phyloP scores from a whole-genome alignment of 495 filamentous ascomycete species.

The Aspergillus diversus region DNA sequence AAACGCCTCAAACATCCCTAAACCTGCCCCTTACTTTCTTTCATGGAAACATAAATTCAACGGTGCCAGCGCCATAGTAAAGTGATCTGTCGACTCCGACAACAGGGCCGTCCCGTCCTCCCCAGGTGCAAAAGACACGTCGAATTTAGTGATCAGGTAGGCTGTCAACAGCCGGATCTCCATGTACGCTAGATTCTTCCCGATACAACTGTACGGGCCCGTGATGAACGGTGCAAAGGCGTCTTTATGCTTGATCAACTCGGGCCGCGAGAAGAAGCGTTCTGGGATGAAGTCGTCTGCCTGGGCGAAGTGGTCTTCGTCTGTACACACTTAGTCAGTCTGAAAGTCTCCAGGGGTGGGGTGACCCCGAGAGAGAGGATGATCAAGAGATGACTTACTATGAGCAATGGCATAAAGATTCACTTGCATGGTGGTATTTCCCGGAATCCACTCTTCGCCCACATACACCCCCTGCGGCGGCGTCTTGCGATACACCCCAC shows the following conservation, averaged over 20 bases:
- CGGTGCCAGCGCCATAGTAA: not conserved
- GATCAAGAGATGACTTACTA: not conserved
- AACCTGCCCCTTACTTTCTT: not conserved
- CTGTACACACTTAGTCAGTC: not conserved
- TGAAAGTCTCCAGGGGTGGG: not conserved
- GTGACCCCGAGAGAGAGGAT: not conserved
- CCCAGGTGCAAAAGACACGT: slow-evolving; percentile 23
- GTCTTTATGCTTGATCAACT: slow-evolving; percentile 26
- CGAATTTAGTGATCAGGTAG: slow-evolving; percentile 26
- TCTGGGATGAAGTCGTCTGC: slow-evolving; percentile 55
- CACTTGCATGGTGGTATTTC: slow-evolving; percentile 33
- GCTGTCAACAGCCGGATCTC: slow-evolving; percentile 27
- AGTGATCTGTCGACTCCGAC: not conserved
- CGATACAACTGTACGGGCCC: slow-evolving; percentile 30
- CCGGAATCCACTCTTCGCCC: slow-evolving; percentile 47
- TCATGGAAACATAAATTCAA: not conserved
- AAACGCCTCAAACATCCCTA: too few species aligned
- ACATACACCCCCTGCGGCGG: slow-evolving; percentile 50
- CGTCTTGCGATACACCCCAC: slow-evolving; percentile 41
- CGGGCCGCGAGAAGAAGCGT: slow-evolving; percentile 49
- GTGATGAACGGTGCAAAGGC: slow-evolving; percentile 19
- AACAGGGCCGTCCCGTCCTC: slow-evolving; percentile 4
- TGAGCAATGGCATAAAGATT: slow-evolving; percentile 5
- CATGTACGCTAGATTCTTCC: slow-evolving; percentile 29
- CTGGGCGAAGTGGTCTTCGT: slow-evolving; percentile 19